Conservation (phyloP, 2,329 filamentous ascomycete genomes). For the Phyllosticta citriasiana region DNA sequence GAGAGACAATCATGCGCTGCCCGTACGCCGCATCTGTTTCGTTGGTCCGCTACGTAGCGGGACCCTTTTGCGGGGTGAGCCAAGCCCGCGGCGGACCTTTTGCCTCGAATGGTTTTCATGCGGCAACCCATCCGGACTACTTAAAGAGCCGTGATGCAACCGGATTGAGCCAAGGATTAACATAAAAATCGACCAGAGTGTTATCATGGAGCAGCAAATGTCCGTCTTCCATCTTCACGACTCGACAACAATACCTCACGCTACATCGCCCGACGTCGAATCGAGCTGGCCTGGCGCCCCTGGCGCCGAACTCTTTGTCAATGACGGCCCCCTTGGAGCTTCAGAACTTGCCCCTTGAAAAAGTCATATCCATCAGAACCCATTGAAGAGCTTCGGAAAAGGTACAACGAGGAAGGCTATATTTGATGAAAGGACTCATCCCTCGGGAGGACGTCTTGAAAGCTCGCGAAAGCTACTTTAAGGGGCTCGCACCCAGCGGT, state of each 20-base stretch:
- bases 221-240: conserved; percentile 16
- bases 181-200: not conserved
- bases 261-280: conserved; percentile 16
- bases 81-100: not conserved
- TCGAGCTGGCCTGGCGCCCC: conserved; percentile 16
- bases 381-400: conserved; percentile 37
- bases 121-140: not conserved
- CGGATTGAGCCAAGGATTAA: not conserved
- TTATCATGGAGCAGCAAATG: not conserved
- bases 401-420: conserved; percentile 43
- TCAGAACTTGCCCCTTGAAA: conserved; percentile 34
- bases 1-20: conserved; percentile 20
- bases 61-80: not conserved
- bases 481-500: conserved; percentile 43
- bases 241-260: conserved; percentile 23
- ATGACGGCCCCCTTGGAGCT: conserved; percentile 37
- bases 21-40: conserved; percentile 18
- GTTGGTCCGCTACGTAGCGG: conserved; percentile 8
- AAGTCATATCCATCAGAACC: conserved; percentile 36
- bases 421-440: conserved; percentile 46
- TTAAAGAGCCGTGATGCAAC: not conserved
- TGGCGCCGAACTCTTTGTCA: conserved; percentile 30
- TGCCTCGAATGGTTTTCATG: not conserved
- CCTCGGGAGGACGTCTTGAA: conserved; percentile 44
- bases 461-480: conserved; percentile 45